Conservation (phyloP, 2,329 filamentous ascomycete species). For the Talaromyces sp. region DNA sequence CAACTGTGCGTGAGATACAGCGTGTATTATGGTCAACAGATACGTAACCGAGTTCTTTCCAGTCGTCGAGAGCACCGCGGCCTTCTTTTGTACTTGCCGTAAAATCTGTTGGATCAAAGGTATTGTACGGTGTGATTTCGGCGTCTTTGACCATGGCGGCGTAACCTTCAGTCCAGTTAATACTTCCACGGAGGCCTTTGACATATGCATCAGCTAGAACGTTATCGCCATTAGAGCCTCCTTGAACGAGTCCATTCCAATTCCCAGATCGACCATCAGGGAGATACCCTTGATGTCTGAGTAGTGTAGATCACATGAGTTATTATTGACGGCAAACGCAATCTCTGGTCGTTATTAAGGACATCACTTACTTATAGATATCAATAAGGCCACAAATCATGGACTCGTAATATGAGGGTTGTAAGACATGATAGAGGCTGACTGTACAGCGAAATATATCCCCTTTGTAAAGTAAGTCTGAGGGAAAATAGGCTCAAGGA, state of each 20-base stretch:
- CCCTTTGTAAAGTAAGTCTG: conserved; percentile 46
- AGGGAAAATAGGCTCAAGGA: neutral
- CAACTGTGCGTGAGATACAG: conserved; percentile 64
- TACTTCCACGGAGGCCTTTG: conserved; percentile 62
- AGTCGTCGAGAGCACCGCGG: conserved; percentile 67
- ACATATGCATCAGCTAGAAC: conserved; percentile 71
- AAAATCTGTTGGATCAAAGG: conserved; percentile 53
- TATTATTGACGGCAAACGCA: neutral
- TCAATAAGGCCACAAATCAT: conserved; percentile 67
- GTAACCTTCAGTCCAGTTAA: conserved; percentile 66
- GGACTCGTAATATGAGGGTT: conserved; percentile 63
- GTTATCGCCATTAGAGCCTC: conserved; percentile 69
- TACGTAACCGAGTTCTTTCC: conserved; percentile 65
- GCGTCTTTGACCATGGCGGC: conserved; percentile 66
- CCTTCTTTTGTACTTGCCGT: conserved; percentile 67
- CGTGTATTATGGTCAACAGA: conserved; percentile 57
- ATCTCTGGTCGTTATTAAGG: neutral
- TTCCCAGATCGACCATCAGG: conserved; percentile 67
- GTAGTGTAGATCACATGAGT: neutral
- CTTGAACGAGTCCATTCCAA: conserved; percentile 62
- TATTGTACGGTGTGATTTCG: conserved; percentile 62
- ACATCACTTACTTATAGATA: conserved; percentile 58
- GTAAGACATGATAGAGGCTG: conserved; percentile 63
- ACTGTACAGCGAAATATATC: conserved; percentile 64
- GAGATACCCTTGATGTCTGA: conserved; percentile 54